phyloP scores from a whole-genome alignment of 768 basidiomycete species.

The Lactarius quietus region DNA sequence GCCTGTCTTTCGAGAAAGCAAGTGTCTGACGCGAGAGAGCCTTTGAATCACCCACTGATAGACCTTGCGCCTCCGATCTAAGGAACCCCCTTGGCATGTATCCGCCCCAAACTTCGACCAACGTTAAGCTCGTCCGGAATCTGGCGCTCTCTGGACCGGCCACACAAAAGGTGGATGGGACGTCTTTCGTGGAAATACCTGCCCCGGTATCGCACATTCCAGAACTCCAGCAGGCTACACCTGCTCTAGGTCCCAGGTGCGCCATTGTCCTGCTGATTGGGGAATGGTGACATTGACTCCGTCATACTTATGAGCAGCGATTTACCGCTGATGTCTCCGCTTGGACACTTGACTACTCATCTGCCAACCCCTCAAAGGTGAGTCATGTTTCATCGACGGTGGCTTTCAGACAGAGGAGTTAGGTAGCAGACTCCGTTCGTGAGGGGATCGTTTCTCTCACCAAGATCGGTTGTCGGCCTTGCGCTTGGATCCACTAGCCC shows the following conservation, averaged over 20 bases:
- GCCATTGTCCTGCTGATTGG: background rate
- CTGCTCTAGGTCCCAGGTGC: conserved; percentile 11
- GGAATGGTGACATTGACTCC: background rate
- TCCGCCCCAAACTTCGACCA: background rate
- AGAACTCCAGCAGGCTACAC: conserved; percentile 9
- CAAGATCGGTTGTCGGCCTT: background rate
- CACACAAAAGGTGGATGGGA: background rate
- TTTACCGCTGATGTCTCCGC: conserved; percentile 15
- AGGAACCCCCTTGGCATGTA: conserved; percentile 8
- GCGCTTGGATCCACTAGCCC: background rate
- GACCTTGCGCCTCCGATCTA: background rate
- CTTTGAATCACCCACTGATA: background rate
- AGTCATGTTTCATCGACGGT: conserved; percentile 17
- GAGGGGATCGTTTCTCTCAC: background rate
- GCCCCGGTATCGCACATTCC: background rate
- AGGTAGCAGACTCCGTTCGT: background rate
- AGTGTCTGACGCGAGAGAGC: background rate
- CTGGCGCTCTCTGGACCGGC: background rate
- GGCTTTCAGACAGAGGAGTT: background rate
- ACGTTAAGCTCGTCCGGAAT: background rate
- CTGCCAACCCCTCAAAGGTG: conserved; percentile 37
- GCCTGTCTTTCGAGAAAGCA: background rate
- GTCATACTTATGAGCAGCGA: conserved; percentile 3
- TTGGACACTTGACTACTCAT: conserved; percentile 27
- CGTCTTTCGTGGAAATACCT: background rate